Evolutionary conservation across 2,329 filamentous ascomycete species (phyloP).

Genomic region (Neopestalotiopsis clavispora): DNA sequence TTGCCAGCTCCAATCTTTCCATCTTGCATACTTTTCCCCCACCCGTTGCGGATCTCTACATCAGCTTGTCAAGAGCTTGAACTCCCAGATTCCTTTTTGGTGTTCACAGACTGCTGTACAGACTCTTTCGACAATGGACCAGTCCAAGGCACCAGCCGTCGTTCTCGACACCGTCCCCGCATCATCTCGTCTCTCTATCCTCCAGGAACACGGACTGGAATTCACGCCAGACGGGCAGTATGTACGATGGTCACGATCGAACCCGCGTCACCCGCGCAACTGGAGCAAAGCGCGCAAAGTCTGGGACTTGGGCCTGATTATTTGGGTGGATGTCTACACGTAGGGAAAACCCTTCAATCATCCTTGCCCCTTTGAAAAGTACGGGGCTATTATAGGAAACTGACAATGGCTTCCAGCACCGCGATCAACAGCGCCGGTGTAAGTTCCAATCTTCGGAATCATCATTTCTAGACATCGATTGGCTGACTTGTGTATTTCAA

Average conservation of each 20-base stretch:
- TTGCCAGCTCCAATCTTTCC: not conserved
- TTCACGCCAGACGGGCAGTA: slow-evolving; percentile 1
- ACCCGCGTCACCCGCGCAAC: slow-evolving; percentile 3
- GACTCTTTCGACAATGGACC: slow-evolving; percentile 1
- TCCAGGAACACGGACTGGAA: slow-evolving; percentile 1
- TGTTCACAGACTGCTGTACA: not conserved
- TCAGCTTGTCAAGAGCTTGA: not conserved
- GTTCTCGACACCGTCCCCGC: not conserved
- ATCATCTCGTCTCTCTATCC: not conserved
- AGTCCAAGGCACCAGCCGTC: not conserved
- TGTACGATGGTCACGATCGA: slow-evolving; percentile 1
- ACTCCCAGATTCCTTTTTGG: not conserved
- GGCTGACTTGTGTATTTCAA: not conserved
- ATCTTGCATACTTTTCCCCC: not conserved
- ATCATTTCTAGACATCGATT: not conserved
- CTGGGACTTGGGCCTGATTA: slow-evolving; percentile 5
- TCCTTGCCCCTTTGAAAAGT: not conserved
- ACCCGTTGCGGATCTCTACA: not conserved
- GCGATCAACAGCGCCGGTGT: slow-evolving; percentile 3
- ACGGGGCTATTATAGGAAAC: not conserved
- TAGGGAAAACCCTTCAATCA: not conserved
- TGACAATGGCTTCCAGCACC: slow-evolving; percentile 5
- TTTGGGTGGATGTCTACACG: slow-evolving; percentile 5
- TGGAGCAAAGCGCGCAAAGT: slow-evolving; percentile 2
- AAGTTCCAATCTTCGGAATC: not conserved